Base-by-base conservation (phyloP, 768 basidiomycete species). In the Tylopilus sp. region DNA sequence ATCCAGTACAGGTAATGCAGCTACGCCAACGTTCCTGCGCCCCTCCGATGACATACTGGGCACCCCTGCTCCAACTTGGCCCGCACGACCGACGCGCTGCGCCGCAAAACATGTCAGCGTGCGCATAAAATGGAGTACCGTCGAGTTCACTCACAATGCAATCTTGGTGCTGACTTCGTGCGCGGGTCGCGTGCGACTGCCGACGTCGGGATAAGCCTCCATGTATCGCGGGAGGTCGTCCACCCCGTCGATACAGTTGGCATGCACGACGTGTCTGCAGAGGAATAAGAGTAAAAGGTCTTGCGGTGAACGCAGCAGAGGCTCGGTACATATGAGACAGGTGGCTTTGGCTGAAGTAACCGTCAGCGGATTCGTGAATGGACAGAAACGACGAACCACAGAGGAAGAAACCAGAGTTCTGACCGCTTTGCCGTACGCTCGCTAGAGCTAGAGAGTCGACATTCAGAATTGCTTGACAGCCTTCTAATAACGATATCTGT, bases 401-500 rank as follows among this genome's bases (percentile, higher is more conserved):
- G 29, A 90, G 74, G 60, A 89, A 83, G 61, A 89, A 90, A 1
- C 95, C 93, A 33, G 79, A 80, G 0, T 84, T 86, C 67, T 98
- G 96, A 31, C 86, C 84, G 45, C 69, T 77, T 58, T 91, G 86
- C 52, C 98, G 72, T 54, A 74, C 76, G 44, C 75, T 74, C 3
- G 87, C 85, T 30, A 97, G 78, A 38, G 83, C 80, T 1, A 83
- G 77, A 59, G 87, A 87, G 69, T 98, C 96, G 14, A 89, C 84
- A 50, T 90, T 79, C 52, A 98, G 68, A 47, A 98, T 92, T 5
- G 81, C 82, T 70, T 91, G 87, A 64, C 94, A 97, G 2, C 96
- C 96, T 59, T 97, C 93, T 45, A 98, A 74, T 11, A 99, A 72
- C 10, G 92, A 95, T 24, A 92, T 89, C 69, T 96, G 96, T 8